Conservation (phyloP, 306 rosid genomes). For the Geum urbanum region DNA sequence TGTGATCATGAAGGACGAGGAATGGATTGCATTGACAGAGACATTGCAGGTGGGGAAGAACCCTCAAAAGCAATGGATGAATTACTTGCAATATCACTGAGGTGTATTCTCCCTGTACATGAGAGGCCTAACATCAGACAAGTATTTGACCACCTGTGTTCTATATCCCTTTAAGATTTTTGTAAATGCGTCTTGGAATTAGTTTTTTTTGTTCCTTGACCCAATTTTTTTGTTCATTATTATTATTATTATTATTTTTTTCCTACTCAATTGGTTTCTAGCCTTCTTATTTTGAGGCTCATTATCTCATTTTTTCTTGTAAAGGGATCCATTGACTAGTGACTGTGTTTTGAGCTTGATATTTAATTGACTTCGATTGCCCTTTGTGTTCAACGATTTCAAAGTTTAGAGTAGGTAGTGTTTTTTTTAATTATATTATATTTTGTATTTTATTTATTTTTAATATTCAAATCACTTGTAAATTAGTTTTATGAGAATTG, state of each 20-base stretch:
- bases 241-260: slow-evolving; percentile 34
- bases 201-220: slow-evolving; percentile 77
- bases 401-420: not conserved
- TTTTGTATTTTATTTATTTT: too few relatives aligned
- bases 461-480: too few relatives aligned
- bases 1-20: slow-evolving; percentile 93
- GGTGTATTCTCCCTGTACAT: slow-evolving; percentile 96
- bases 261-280: slow-evolving; percentile 51
- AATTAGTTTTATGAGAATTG: too few relatives aligned
- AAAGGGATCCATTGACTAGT: slow-evolving; percentile 73
- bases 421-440: too few relatives aligned
- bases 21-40: slow-evolving; percentile 92
- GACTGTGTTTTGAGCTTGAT: slow-evolving; percentile 65
- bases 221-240: slow-evolving; percentile 45
- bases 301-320: slow-evolving; percentile 73
- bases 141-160: slow-evolving; percentile 78
- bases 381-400: slow-evolving; percentile 3
- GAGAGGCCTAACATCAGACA: slow-evolving; percentile 99
- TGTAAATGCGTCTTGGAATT: slow-evolving; percentile 83
- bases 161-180: slow-evolving; percentile 64
- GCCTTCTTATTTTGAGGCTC: slow-evolving; percentile 62
- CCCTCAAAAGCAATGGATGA: slow-evolving; percentile 76
- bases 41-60: slow-evolving; percentile 82
- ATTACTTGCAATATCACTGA: slow-evolving; percentile 68
- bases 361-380: slow-evolving; percentile 28